Percentiles rank a stretch among this genome's conserved stretches.
phyloP scores from a whole-genome alignment of 2,329 filamentous ascomycete species.

The Diplodia scrobiculata region DNA sequence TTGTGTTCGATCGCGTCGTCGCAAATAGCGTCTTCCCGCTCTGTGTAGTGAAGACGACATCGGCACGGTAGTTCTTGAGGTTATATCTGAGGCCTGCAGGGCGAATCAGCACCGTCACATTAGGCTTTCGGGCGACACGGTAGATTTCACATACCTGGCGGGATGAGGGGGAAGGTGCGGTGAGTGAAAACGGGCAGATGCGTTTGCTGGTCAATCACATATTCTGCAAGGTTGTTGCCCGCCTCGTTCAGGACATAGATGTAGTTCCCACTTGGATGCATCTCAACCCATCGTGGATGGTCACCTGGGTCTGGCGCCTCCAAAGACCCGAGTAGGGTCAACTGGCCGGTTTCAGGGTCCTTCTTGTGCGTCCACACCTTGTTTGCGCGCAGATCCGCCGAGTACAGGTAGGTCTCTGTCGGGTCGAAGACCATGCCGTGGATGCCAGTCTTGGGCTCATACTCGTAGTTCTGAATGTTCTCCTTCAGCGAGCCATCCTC shows the following conservation, averaged over 20 bases:
- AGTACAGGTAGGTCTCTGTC: constrained; percentile 73
- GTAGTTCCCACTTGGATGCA: constrained; percentile 75
- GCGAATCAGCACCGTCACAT: constrained; percentile 7
- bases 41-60: constrained; percentile 74
- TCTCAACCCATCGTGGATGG: constrained; percentile 85
- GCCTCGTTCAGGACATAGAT: constrained; percentile 87
- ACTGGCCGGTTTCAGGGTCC: constrained; percentile 59
- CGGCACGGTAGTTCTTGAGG: constrained; percentile 73
- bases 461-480: constrained; percentile 73
- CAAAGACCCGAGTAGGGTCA: constrained; percentile 71
- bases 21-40: constrained; percentile 79
- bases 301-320: constrained; percentile 71
- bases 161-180: constrained; percentile 75
- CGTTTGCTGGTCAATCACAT: constrained; percentile 72
- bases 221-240: constrained; percentile 81
- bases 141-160: constrained; percentile 61
- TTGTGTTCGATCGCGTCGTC: constrained; percentile 76
- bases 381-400: constrained; percentile 74
- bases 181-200: constrained; percentile 78
- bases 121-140: constrained; percentile 19
- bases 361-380: constrained; percentile 85
- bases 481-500: constrained; percentile 59
- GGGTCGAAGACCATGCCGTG: constrained; percentile 83
- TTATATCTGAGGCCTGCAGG: constrained; percentile 40
- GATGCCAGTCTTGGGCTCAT: constrained; percentile 69